Percentiles rank a stretch among this genome's conserved stretches.
phyloP scores from a whole-genome alignment of 2,329 filamentous ascomycete species.

The Tympanopsis confertula region DNA sequence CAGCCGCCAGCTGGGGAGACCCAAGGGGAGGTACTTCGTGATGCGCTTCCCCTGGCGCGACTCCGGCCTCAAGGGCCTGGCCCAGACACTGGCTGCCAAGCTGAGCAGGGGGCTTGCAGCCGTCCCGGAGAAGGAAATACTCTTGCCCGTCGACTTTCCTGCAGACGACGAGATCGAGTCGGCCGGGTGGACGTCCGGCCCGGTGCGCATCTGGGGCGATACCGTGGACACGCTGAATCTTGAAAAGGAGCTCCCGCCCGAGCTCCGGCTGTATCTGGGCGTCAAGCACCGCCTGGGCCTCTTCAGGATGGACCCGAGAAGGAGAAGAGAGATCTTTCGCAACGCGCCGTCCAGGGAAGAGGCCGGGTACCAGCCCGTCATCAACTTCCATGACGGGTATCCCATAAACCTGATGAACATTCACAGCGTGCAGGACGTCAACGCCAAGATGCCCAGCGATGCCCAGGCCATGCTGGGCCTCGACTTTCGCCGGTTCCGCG shows the following conservation, averaged over 20 bases:
- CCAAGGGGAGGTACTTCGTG: constrained; percentile 44
- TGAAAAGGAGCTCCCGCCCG: constrained; percentile 43
- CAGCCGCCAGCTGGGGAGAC: constrained; percentile 34
- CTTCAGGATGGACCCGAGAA: constrained; percentile 53
- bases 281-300: constrained; percentile 53
- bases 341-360: constrained; percentile 45
- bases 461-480: constrained; percentile 32
- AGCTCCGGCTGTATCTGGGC: constrained; percentile 55
- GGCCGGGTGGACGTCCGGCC: constrained; percentile 44
- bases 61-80: constrained; percentile 30
- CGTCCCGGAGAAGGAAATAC: constrained; percentile 49
- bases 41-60: constrained; percentile 54
- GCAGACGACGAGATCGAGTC: constrained; percentile 40
- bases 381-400: constrained; percentile 64
- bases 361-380: constrained; percentile 51
- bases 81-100: constrained; percentile 35
- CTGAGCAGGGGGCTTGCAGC: constrained; percentile 33
- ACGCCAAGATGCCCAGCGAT: constrained; percentile 39
- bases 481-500: constrained; percentile 53
- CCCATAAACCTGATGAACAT: constrained; percentile 60
- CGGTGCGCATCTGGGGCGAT: constrained; percentile 57
- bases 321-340: constrained; percentile 44
- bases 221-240: constrained; percentile 41
- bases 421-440: constrained; percentile 49
- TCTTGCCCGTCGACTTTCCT: constrained; percentile 55